These are phyloP conservation scores for Agrocybe praecox DNA, from an alignment of 768 basidiomycete genomes.

Conservation along the genomic window DNA sequence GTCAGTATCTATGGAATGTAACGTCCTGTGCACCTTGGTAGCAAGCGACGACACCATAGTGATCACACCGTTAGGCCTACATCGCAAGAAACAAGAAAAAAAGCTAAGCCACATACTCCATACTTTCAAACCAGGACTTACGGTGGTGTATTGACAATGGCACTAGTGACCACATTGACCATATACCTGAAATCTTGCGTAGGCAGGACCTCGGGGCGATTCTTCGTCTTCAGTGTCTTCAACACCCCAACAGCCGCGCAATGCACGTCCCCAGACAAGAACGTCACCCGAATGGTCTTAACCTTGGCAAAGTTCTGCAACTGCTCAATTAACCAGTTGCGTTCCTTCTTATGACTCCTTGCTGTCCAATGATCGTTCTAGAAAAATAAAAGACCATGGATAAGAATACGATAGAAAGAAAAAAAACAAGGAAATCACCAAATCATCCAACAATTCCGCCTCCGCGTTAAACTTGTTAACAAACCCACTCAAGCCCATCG, in stretches of 20 bases:
- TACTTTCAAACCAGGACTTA: slow-evolving; percentile 34
- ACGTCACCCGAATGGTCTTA: slow-evolving; percentile 74
- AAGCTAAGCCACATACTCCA: background rate
- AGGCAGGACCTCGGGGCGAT: slow-evolving; percentile 50
- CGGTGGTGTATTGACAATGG: slow-evolving; percentile 96
- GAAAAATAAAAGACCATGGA: background rate
- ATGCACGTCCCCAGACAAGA: slow-evolving; percentile 93
- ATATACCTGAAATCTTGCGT: slow-evolving; percentile 81
- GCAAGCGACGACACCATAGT: slow-evolving; percentile 81
- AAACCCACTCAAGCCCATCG: slow-evolving; percentile 73
- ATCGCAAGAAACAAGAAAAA: slow-evolving; percentile 10
- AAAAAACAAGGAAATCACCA: slow-evolving; percentile 46
- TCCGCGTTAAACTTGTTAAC: slow-evolving; percentile 92
- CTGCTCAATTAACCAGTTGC: slow-evolving; percentile 84
- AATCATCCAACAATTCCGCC: slow-evolving; percentile 91
- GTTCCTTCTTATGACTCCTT: slow-evolving; percentile 81
- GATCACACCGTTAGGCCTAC: slow-evolving; percentile 73
- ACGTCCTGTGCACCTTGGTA: slow-evolving; percentile 80
- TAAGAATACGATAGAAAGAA: background rate
- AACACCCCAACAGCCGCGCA: slow-evolving; percentile 83
- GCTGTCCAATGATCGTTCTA: slow-evolving; percentile 95
- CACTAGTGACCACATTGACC: slow-evolving; percentile 87
- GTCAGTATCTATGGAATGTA: slow-evolving; percentile 83
- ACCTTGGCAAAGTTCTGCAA: slow-evolving; percentile 71
- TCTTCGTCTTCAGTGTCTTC: slow-evolving; percentile 64